Evolutionary conservation across 441 rosid genomes (phyloP).

Genomic region (Bruguiera hainesii): DNA sequence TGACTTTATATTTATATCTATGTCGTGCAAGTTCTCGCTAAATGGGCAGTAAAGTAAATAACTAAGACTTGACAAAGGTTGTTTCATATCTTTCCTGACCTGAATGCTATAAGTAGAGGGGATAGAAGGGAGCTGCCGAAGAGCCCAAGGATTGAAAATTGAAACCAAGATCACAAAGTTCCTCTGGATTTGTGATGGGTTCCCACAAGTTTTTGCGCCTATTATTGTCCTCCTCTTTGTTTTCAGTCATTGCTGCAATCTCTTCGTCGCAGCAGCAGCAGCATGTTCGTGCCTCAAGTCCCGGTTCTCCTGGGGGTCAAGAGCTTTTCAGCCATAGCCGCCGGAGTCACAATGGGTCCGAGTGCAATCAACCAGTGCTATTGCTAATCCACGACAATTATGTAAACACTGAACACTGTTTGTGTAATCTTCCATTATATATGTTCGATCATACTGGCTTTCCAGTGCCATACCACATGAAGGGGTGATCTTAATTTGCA

Average conservation of each 20-base stretch:
- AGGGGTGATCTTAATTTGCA: constrained; percentile 13
- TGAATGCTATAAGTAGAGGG: background rate
- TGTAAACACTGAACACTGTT: background rate
- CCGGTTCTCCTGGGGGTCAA: background rate
- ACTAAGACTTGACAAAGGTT: background rate
- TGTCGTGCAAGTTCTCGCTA: background rate
- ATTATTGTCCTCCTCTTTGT: background rate
- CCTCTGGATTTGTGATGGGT: background rate
- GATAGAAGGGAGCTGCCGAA: background rate
- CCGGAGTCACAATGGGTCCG: background rate
- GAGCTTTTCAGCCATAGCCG: background rate
- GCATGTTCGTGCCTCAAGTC: background rate
- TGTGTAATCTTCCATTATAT: constrained; percentile 20
- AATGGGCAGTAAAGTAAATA: background rate
- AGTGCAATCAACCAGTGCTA: background rate
- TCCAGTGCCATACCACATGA: background rate
- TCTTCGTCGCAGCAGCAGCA: background rate
- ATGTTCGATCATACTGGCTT: background rate
- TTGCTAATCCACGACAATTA: constrained; percentile 1
- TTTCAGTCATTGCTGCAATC: background rate
- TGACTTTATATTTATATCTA: too few relatives aligned
- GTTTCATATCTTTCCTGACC: background rate
- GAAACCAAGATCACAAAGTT: background rate
- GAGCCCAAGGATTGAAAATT: background rate
- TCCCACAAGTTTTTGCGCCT: background rate